These are phyloP conservation scores for Cryphonectria parasitica DNA, from an alignment of 2,329 filamentous ascomycete genomes.

Conservation along the genomic window DNA sequence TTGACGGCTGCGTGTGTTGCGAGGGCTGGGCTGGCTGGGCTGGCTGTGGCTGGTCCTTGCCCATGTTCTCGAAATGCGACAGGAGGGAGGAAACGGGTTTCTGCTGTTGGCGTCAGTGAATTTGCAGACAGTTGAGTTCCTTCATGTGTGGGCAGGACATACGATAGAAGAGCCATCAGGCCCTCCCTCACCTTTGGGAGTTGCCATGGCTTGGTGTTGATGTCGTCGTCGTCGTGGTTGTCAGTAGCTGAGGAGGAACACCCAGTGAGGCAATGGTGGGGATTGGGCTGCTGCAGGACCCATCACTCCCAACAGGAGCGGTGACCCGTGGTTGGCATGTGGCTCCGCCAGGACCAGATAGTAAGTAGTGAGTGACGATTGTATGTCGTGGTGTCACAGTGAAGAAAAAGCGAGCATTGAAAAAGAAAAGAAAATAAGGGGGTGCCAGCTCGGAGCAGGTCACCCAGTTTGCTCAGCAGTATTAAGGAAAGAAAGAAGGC, in stretches of 20 bases:
- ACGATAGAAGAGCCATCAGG: constrained; percentile 79
- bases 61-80: constrained; percentile 81
- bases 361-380: constrained; percentile 7
- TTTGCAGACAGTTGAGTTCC: neutral
- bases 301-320: constrained; percentile 29
- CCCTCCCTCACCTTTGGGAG: constrained; percentile 42
- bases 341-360: constrained; percentile 17
- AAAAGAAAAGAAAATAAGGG: constrained; percentile 4
- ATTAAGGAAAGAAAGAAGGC: neutral
- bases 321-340: constrained; percentile 27
- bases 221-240: constrained; percentile 25
- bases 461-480: neutral
- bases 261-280: constrained; percentile 16
- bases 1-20: constrained; percentile 34
- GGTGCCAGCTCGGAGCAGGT: neutral
- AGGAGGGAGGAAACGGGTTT: constrained; percentile 82
- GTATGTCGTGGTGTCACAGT: neutral
- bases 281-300: constrained; percentile 25
- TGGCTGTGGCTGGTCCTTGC: constrained; percentile 45
- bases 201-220: constrained; percentile 25
- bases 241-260: constrained; percentile 5
- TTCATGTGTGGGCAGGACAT: constrained; percentile 40
- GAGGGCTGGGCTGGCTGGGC: constrained; percentile 35
- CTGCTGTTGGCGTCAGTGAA: constrained; percentile 47
- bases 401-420: neutral